A percentile compares a stretch with the other conserved stretches of the same genome.
Evolutionary conservation across 1,139 yeast genomes (phyloP).

Genomic region (Blastobotrys buckinghamii): DNA sequence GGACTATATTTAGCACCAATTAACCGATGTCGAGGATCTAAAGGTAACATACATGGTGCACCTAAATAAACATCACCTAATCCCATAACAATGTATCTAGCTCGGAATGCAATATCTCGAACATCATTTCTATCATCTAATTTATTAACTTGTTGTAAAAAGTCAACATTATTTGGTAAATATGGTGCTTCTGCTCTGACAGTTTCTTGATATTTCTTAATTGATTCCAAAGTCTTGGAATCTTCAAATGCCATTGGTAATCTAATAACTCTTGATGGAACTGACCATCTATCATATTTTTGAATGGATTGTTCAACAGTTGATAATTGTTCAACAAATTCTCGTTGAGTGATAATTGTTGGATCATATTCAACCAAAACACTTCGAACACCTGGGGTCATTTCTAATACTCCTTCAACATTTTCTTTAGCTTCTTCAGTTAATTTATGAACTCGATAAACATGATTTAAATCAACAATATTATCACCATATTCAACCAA

Average conservation of each 20-base stretch:
- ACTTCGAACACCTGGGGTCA: conserved; percentile 96
- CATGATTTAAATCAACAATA: conserved; percentile 72
- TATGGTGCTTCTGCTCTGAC: conserved; percentile 92
- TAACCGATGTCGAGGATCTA: conserved; percentile 91
- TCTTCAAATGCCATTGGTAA: conserved; percentile 98
- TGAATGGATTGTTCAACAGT: conserved; percentile 71
- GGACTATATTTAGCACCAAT: conserved; percentile 95
- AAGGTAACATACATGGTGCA: conserved; percentile 97
- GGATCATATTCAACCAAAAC: conserved; percentile 81
- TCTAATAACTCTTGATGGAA: conserved; percentile 72
- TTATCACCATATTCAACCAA: conserved; percentile 91
- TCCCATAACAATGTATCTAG: conserved; percentile 87
- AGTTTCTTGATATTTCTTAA: conserved; percentile 84
- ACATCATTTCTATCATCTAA: conserved; percentile 64
- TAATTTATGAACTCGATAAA: conserved; percentile 79
- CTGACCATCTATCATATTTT: conserved; percentile 75
- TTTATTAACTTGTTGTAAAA: conserved; percentile 82
- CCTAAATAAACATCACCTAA: conserved; percentile 96
- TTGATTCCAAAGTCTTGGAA: conserved; percentile 79
- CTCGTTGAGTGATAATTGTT: conserved; percentile 35
- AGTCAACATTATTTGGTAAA: conserved; percentile 96
- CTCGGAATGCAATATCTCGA: conserved; percentile 76
- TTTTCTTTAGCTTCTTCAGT: conserved; percentile 56
- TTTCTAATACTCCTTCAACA: conserved; percentile 77
- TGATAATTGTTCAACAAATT: conserved; percentile 56